Evolutionary conservation across 257 asterid genomes (phyloP), one percentile per base, ranked within the genome.

Genomic region (Solanum commersonii): DNA sequence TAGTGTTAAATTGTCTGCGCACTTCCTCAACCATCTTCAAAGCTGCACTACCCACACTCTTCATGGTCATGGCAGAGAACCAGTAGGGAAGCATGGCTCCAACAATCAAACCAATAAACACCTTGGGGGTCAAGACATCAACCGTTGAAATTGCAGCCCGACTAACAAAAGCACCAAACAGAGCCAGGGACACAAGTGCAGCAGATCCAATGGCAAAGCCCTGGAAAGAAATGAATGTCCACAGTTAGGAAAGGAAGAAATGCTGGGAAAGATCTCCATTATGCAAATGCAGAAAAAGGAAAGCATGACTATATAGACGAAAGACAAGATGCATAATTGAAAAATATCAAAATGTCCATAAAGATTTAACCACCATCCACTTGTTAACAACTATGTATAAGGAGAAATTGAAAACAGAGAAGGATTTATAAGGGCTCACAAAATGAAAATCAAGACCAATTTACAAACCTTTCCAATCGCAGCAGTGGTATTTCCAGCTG

Each of bases 201-300:
- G 98, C 98, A n/a, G 98, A 96, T 87, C 98, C 98, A 92, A 95
- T 96, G 49, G 98, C 98, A 76, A 96, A 96, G 33, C 98, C 98
- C 98, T 96, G 77, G 22, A 37, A 10, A 23, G 67, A 87, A 76
- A 76, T 56, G 60, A 82, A 56, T 16, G 38, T 81, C 15, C 84
- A 81, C 68, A 81, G 85, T 81, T 27, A 46, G 63, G 23, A 16
- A 42, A 49, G 40, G 85, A 81, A 42, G 63, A 29, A 23, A 46
- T 31, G 25, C 35, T 8, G 15, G 25, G 35, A 25, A 16, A 34
- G 14, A 52, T 33, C 18, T 49, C 42, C 70, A 82, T 31, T 8
- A 31, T 20, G 68, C 13, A 4, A 22, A 81, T 46, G 38, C 38
- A 81, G 85, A 46, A 16, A 44, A 81, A 81, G 68, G 8, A 46